Base-by-base conservation (phyloP, 1,284 basidiomycete genomes). In the Coniferiporia weirii region DNA sequence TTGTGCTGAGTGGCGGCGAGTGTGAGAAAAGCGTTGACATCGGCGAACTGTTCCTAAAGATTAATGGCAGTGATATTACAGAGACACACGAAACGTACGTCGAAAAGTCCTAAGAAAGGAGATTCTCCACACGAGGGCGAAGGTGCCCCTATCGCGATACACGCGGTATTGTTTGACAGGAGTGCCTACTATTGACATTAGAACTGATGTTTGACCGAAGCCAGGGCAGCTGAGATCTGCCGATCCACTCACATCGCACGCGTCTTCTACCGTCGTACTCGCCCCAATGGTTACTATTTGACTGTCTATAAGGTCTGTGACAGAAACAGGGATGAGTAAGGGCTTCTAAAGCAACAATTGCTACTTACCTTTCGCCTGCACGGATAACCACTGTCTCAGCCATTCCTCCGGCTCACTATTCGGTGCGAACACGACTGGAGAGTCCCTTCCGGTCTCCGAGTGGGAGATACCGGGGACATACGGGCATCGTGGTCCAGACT, bases 11-110 rank as follows among this genome's bases (percentile, higher is more conserved):
- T 90, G 6, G 89, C 89, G 5, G 89, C 89, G 46, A 91, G 75
- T 1, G 86, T 89, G 63, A 91, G 71, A 66, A 91, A 91, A 19
- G 89, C 87, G 66, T 91, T 91, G 20, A 91, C 86, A 66, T 91
- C 89, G 13, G 89, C 83, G 65, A 83, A 91, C 89, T 91, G 64
- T 38, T 15, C 1, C 44, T 19, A 43, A 45, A 15, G 40, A 15
- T 7, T n/a, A 56, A 38, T 40, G 19, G 47, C n/a, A 52, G 38
- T 13, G 40, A n/a, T 13, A 15, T 20, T 19, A 38, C 40, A 53
- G 27, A 34, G 43, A 50, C 36, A 54, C 51, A 52, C 35, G 56
- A 44, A 40, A 19, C 85, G 57, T 65, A 91, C 89, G 70, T 91
- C 89, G 65, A 91, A 91, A 20, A 91, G 74, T 12, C 89, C 89